These are phyloP conservation scores for Geopyxis carbonaria DNA, from an alignment of 495 filamentous ascomycete genomes.

Conservation along the genomic window DNA sequence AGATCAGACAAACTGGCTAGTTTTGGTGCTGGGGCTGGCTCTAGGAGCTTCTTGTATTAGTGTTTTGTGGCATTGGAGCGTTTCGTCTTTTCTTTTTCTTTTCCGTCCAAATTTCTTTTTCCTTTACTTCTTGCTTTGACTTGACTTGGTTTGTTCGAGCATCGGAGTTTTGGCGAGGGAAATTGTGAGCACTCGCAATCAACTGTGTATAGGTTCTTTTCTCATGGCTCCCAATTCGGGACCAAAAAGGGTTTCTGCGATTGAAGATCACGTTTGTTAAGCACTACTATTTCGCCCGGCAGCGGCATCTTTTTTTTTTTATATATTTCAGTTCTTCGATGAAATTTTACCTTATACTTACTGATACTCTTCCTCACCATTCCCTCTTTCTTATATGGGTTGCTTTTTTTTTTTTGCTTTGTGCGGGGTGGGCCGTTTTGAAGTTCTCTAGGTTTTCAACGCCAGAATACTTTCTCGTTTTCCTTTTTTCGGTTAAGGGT, in stretches of 20 bases:
- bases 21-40: slow-evolving; percentile 1
- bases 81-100: slow-evolving; percentile 14
- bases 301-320: too few relatives aligned
- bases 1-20: too few relatives aligned
- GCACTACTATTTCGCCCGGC: too few relatives aligned
- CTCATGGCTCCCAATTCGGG: slow-evolving; percentile 16
- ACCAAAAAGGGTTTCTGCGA: slow-evolving; percentile 12
- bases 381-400: too few relatives aligned
- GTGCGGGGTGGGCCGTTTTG: too few relatives aligned
- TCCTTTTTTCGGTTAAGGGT: too few relatives aligned
- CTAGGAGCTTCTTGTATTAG: slow-evolving; percentile 4
- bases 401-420: too few relatives aligned
- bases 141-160: slow-evolving; percentile 21
- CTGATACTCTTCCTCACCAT: too few relatives aligned
- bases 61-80: slow-evolving; percentile 5
- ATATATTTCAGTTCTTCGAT: too few relatives aligned
- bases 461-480: too few relatives aligned
- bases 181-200: slow-evolving; percentile 22
- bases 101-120: slow-evolving; percentile 9
- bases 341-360: too few relatives aligned
- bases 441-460: too few relatives aligned
- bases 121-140: slow-evolving; percentile 24
- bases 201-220: slow-evolving; percentile 24
- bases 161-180: slow-evolving; percentile 26
- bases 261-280: slow-evolving; percentile 14